Base-by-base conservation (phyloP, 2,329 filamentous ascomycete genomes). In the Setomelanomma holmii region DNA sequence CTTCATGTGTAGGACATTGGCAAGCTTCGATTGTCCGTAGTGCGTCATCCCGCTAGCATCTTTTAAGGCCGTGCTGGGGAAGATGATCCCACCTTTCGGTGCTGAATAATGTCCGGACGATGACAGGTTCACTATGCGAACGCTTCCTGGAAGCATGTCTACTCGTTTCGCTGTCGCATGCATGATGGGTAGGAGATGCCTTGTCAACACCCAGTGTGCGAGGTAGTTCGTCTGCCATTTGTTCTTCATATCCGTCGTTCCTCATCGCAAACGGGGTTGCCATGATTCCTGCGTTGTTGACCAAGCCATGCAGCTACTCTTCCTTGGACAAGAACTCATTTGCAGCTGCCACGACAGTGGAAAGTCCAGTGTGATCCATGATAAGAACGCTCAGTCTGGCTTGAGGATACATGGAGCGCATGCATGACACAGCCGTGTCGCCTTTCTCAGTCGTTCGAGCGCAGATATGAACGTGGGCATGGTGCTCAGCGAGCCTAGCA, bases 151-250 rank as follows among this genome's bases (percentile, higher is more conserved):
- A 5, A 14, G 10, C 27, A 30, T 8, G 14, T 68, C 55, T 11
- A 70, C 55, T 38, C 77, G 17, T 1, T 63, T 66, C 2, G 52
- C 22, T 1, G 58, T 56, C 4, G 21, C 4, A 4, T 44, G 36
- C 41, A 61, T 39, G n/a, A 59, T 5, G 1, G 72, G 74, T 2
- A 78, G 61, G 1, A 82, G 61, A 1, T 76, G 64, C 12, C 71
- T 71, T 11, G 72, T 78, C 14, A 81, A 63, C 0, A 80, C 54
- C 10, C 76, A 76, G 50, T 78, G 78, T 3, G 76, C 78, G 43
- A 81, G 55, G 45, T 80, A 75, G 51, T 81, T 81, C 1, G 74
- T 78, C 21, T 74, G 78, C 52, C 80, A 76, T 40, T n/a, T 80
- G 77, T 11, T 73, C 61, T 58, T 82, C 79, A 57, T 78, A 76